Base-by-base conservation (phyloP, 2,329 filamentous ascomycete genomes). In the Apiospora rasikravindrae region DNA sequence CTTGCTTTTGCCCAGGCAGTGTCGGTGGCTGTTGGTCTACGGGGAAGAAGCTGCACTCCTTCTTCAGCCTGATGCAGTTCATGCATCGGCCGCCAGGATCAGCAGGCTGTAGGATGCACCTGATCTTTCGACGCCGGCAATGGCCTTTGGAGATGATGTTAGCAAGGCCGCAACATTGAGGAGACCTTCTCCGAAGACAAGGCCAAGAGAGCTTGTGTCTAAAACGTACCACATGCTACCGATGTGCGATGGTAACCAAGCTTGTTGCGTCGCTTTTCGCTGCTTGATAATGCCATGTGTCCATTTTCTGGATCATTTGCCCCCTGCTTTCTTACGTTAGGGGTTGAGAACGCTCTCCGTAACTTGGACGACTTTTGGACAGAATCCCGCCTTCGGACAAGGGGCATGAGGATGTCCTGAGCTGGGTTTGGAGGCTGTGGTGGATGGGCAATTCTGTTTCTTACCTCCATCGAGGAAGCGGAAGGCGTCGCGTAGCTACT, bases 241-340 rank as follows among this genome's bases (percentile, higher is more conserved):
- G 95, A 97, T 47, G 95, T 98, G 79, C 96, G 91, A 84, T 98
- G 96, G 81, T 98, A 98, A 51, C 96, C 96, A 73, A 98, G 88
- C 83, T 97, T 98, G 82, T 98, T 98, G 80, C 95, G 91, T 73
- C 85, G 87, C 82, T 88, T 90, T 73, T 90, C 88, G 47, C 81
- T 83, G 45, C 81, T 83, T n/a, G 83, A 76, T 42, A 82, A 77
- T 33, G 80, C 80, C 70, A 82, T 76, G 53, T 80, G 73, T 26
- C 79, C 78, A 70, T 81, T 78, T 51, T 84, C 82, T 67, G 80
- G 70, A 49, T 80, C 79, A 70, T 79, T 77, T 73, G 77, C 81
- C 77, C 82, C 82, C 75, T 84, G 82, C 69, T 82, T 82, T 74
- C 83, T 83, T 73, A 85, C 82, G 78, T 84, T 85, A 76, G 87